Evolutionary conservation across 2,329 filamentous ascomycete species (phyloP), one percentile per base, ranked within the genome.

Genomic region (Exutisphaerella laricina): DNA sequence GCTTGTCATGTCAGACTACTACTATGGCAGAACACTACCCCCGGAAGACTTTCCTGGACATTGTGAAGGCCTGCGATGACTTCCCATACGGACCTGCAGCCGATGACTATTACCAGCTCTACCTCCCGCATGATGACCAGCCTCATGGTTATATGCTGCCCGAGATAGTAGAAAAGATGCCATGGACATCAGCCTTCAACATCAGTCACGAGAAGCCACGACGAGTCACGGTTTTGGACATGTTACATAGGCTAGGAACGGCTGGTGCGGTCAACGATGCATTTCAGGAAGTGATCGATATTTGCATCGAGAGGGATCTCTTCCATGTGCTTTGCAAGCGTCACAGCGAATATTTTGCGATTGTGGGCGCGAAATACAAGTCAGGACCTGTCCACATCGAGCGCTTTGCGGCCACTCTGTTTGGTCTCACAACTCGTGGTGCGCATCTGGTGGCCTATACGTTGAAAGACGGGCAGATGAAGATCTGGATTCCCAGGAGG

Each of bases 401-500:
- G 63, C 75, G 88, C 6, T 74, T 77, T 16, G 86, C 83, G 2
- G 77, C 79, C 35, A 77, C 81, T 0, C 68, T 94, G 4, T 80
- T 94, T 33, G 88, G 88, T 2, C 72, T 83, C 1, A 78, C 82
- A 50, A 79, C 79, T 5, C 89, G 88, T 60, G 88, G 88, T n/a
- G 80, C 88, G 16, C 60, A 94, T 63, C 77, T 92, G 74, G 84
- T 79, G 17, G 85, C 78, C 9, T 94, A 85, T 57, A 17, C 13
- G 12, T 38, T 43, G 25, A 18, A 18, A 0, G 55, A 65, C 2
- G 65, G 54, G 20, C 82, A 80, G 8, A 66, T 94, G 32, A 82
- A 79, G 57, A 72, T 97, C 30, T 96, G 92, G 89, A 78, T 94
- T 2, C 84, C 90, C 3, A 77, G 82, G 34, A 76, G 90, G 6